Conservation (phyloP, 345 rosid genomes). For the Luvunga scandens region DNA sequence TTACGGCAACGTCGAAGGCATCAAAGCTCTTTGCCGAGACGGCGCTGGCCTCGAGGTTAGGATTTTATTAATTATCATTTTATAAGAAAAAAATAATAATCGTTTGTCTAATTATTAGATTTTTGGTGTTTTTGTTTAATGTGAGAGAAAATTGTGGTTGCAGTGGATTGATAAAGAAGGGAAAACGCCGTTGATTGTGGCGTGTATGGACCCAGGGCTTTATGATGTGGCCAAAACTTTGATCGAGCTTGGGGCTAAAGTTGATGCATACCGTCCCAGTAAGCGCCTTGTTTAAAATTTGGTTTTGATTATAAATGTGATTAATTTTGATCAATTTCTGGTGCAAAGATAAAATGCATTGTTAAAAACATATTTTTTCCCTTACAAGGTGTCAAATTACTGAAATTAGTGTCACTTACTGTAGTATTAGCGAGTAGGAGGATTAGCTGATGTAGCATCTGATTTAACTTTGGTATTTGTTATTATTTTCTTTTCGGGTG, state of each 20-base stretch:
- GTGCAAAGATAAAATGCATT: background rate
- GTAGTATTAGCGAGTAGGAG: background rate
- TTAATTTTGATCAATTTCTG: background rate
- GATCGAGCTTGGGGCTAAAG: conserved; percentile 84
- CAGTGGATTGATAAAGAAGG: conserved; percentile 95
- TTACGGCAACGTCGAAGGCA: conserved; percentile 72
- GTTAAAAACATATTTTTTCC: background rate
- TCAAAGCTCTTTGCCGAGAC: conserved; percentile 65
- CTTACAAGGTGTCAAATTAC: background rate
- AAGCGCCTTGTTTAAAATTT: background rate
- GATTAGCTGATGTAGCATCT: background rate
- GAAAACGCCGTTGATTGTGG: conserved; percentile 85
- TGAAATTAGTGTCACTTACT: background rate
- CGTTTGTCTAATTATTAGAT: no score
- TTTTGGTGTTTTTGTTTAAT: background rate
- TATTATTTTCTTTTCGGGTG: background rate
- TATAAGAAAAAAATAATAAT: no score
- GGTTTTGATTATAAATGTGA: background rate
- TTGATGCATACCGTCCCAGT: conserved; percentile 90
- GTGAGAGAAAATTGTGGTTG: background rate
- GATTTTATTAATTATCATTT: background rate
- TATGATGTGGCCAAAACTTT: conserved; percentile 69
- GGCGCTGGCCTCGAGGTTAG: conserved; percentile 93
- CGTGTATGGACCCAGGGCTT: conserved; percentile 68
- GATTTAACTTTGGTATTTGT: background rate